A percentile compares a stretch with the other conserved stretches of the same genome.
phyloP scores from a whole-genome alignment of 1,284 basidiomycete genomes.

The Wallemia hederae region DNA sequence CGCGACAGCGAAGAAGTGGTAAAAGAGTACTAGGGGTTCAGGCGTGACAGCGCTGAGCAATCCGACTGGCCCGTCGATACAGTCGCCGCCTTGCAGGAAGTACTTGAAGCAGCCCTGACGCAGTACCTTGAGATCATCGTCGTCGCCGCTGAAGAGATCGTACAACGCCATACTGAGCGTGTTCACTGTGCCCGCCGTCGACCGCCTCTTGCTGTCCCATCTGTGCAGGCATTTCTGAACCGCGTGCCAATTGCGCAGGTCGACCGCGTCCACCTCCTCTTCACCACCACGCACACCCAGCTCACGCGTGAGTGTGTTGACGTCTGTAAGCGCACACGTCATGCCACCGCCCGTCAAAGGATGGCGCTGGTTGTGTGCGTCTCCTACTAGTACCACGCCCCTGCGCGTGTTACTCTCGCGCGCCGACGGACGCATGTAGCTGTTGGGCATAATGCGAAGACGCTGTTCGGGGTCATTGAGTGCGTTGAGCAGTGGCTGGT shows the following conservation, averaged over 20 bases:
- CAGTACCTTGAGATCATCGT: conserved; percentile 48
- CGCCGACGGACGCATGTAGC: conserved; percentile 56
- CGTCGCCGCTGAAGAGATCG: conserved; percentile 67
- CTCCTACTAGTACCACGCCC: conserved; percentile 67
- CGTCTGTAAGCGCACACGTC: neutral
- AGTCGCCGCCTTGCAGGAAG: conserved; percentile 76
- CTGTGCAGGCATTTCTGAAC: conserved; percentile 28
- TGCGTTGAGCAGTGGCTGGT: conserved; percentile 29
- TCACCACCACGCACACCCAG: no score
- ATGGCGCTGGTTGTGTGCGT: conserved; percentile 98
- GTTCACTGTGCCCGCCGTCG: conserved; percentile 52
- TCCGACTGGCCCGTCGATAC: conserved; percentile 60
- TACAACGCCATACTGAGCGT: conserved; percentile 72
- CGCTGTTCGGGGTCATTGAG: conserved; percentile 30
- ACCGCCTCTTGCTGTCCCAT: conserved; percentile 68
- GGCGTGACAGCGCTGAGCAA: conserved; percentile 55
- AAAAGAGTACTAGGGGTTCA: conserved; percentile 44
- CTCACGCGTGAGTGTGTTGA: conserved; percentile 4
- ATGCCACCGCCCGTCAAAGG: conserved; percentile 53
- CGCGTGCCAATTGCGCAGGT: conserved; percentile 29
- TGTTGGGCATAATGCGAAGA: conserved; percentile 79
- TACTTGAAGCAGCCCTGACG: conserved; percentile 89
- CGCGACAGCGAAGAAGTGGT: conserved; percentile 86
- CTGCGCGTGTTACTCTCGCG: conserved; percentile 27
- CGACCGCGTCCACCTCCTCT: no score